These are phyloP conservation scores for Linanthus parryae DNA, from an alignment of 148 eudicot genomes.

Conservation along the genomic window DNA sequence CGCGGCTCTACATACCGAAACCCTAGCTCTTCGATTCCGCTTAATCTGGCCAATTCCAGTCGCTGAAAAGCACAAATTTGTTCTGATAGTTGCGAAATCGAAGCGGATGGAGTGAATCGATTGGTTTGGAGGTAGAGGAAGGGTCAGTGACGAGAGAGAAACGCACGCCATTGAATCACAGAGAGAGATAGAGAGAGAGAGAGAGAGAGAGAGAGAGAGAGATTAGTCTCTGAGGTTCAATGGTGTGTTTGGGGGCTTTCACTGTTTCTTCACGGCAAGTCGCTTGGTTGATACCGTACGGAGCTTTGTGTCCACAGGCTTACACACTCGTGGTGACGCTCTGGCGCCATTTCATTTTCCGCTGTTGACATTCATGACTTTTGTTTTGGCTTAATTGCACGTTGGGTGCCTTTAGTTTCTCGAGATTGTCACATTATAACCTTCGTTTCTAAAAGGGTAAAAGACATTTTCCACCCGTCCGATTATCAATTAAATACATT, in stretches of 20 bases:
- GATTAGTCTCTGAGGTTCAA: not conserved
- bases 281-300: conserved; percentile 3
- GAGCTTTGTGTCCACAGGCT: conserved; percentile 19
- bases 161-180: conserved; percentile 35
- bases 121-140: conserved; percentile 19
- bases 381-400: no score
- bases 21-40: conserved; percentile 13
- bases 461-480: no score
- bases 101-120: conserved; percentile 9
- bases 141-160: conserved; percentile 26
- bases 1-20: conserved; percentile 37
- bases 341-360: conserved; percentile 61
- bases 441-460: no score
- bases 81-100: conserved; percentile 2
- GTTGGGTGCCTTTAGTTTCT: no score
- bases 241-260: not conserved
- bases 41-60: conserved; percentile 15
- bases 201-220: not conserved
- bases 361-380: not conserved
- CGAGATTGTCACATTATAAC: no score
- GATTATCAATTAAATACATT: no score
- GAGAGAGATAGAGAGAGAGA: not conserved
- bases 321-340: conserved; percentile 31
- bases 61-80: conserved; percentile 13
- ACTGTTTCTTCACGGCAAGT: not conserved